These are phyloP conservation scores for Talaromyces funiculosus DNA, from an alignment of 2,329 filamentous ascomycete genomes.

Conservation along the genomic window DNA sequence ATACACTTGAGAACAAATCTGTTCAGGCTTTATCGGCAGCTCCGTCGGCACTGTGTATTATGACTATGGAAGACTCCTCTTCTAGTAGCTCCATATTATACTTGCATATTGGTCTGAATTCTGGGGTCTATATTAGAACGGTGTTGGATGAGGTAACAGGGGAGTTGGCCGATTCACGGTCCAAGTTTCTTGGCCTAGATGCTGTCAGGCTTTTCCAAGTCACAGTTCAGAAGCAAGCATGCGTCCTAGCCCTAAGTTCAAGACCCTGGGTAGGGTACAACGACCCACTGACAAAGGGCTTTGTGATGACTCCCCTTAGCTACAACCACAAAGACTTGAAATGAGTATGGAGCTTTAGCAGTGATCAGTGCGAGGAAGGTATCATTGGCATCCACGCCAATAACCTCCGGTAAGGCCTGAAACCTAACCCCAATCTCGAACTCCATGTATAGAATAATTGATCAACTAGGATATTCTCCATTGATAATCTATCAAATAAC, in stretches of 20 bases:
- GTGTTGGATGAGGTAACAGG: conserved; percentile 93
- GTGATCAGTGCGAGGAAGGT: conserved; percentile 85
- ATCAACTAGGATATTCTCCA: conserved; percentile 85
- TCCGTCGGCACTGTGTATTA: conserved; percentile 82
- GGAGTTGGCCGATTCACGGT: conserved; percentile 88
- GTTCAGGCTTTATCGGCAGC: conserved; percentile 89
- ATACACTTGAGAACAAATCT: conserved; percentile 86
- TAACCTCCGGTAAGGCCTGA: conserved; percentile 78
- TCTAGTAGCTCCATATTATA: conserved; percentile 84
- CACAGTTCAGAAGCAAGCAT: conserved; percentile 74
- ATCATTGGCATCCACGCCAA: conserved; percentile 91
- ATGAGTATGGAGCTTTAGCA: conserved; percentile 95
- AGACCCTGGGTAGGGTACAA: conserved; percentile 95
- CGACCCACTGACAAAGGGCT: conserved; percentile 77
- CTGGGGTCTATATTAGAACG: conserved; percentile 90
- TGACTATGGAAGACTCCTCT: conserved; percentile 91
- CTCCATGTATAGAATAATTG: too few species aligned
- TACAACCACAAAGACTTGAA: conserved; percentile 84
- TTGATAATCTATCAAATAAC: conserved; percentile 79
- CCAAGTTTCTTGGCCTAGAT: conserved; percentile 88
- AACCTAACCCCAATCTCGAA: too few species aligned
- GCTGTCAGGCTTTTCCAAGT: conserved; percentile 86
- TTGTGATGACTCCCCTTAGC: conserved; percentile 86
- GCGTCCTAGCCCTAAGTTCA: conserved; percentile 88
- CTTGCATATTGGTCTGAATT: conserved; percentile 91